These are phyloP conservation scores for Rhodotorula sphaerocarpa DNA, from an alignment of 768 basidiomycete species.

Conservation along the genomic window DNA sequence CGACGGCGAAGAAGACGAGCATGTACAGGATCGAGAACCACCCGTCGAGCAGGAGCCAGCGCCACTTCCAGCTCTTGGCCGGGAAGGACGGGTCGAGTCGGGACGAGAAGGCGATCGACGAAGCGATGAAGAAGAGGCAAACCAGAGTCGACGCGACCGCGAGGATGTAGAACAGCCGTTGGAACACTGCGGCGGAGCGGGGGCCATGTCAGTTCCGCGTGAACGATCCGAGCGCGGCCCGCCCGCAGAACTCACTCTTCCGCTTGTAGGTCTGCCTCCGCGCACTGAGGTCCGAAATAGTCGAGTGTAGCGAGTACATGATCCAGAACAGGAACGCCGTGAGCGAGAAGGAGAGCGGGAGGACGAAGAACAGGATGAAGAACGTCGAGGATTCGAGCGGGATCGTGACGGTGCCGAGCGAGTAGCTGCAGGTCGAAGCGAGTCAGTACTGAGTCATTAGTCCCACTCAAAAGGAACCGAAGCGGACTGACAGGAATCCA, in stretches of 20 bases:
- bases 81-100: conserved; percentile 56
- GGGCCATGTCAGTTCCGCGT: conserved; percentile 54
- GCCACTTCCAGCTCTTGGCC: conserved; percentile 38
- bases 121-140: conserved; percentile 81
- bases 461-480: neutral
- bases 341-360: conserved; percentile 90
- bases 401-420: conserved; percentile 87
- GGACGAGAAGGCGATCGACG: conserved; percentile 81
- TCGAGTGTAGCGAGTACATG: conserved; percentile 53
- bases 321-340: conserved; percentile 96
- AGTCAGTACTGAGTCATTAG: conserved; percentile 38
- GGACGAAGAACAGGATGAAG: conserved; percentile 70
- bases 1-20: conserved; percentile 65
- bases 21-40: conserved; percentile 73
- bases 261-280: conserved; percentile 53
- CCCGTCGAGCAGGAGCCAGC: conserved; percentile 96
- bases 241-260: conserved; percentile 27
- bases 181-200: conserved; percentile 69
- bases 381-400: conserved; percentile 84
- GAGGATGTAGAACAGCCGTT: conserved; percentile 72
- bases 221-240: neutral
- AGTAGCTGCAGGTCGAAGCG: conserved; percentile 60
- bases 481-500: conserved; percentile 56
- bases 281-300: conserved; percentile 72
- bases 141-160: conserved; percentile 72